Evolutionary conservation across 495 filamentous ascomycete genomes (phyloP), one percentile per base, ranked within the genome.

Genomic region (Neurospora sp.): DNA sequence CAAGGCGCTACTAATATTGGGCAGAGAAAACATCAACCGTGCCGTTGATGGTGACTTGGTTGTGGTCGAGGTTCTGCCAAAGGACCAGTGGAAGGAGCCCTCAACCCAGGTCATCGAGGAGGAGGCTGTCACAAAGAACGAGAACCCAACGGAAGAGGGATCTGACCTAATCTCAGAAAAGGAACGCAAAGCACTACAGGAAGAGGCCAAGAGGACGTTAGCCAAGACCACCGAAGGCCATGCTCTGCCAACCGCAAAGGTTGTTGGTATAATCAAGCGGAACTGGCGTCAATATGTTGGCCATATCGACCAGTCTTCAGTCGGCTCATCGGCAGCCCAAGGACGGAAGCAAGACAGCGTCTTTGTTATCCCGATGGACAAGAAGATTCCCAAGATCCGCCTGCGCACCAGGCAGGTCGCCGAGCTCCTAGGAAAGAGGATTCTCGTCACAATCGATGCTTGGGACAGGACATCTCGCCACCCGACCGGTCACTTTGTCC

Each of bases 261-360:
- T 98, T 22, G 96, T 98, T 44, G 96, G 96, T 70, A 85, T 99
- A 39, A 87, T 95, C 75, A 97, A 97, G 80, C 88, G 96, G 42
- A 97, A 97, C 79, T 99, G 96, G 96, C 87, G 96, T 40, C 96
- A 98, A 79, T 98, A 98, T 76, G 96, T 99, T 42, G 96, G 96
- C 14, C 94, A 97, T 80, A 87, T 99, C 71, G 96, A 99, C 78
- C 88, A 91, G 20, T 92, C 89, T 16, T 97, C 96, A 16, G 91
- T 93, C 44, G 88, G 90, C 70, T 86, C 91, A 20, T 87, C 89
- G 22, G 85, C 84, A 6, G 90, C 87, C 47, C 88, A 94, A 71
- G 91, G 92, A 42, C 86, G 94, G 38, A 90, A 90, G 72, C 95
- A 97, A 76, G 94, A 98, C 79, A 95, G 86, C 35, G 93, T 99